Evolutionary conservation across 331 rosid species (phyloP), one percentile per base, ranked within the genome.

Genomic region (Arachis monticola): DNA sequence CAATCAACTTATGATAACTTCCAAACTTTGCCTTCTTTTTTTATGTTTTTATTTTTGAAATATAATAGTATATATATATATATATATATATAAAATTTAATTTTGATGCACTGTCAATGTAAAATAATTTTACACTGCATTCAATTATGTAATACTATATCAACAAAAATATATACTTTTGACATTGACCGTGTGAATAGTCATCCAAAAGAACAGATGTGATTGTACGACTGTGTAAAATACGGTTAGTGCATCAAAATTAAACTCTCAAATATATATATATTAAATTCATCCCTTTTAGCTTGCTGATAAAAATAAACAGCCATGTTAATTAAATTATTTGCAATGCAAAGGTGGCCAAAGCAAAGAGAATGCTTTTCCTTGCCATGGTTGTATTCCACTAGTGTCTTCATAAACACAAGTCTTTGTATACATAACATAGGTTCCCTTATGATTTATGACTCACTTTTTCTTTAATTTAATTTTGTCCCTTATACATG

Each of bases 311-410:
- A 52, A 14, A 59, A 50, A 0, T 13, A 75, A 63, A 64, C 60
- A 67, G 40, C 0, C 50, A 64, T 27, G 30, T 76, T 64, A 55
- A 4, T 55, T 14, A n/a, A 55, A 8, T 14, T 5, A 75, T 79
- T 42, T 74, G 64, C 46, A 75, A 76, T 22, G 67, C 83, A 78
- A 75, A 57, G 76, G n/a, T 67, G 44, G 64, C 48, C 72, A 80
- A 81, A 81, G 79, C 35, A 77, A n/a, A 77, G 68, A 48, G 71
- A 72, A 41, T 2, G 22, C 27, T 75, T 80, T 77, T 82, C 67
- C 76, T 79, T 77, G 74, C 67, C 47, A 5, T 4, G 8, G 31
- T 76, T 75, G 85, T 72, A 38, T 77, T 80, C 82, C 80, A 83
- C 60, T 61, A 62, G 31, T 72, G 14, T 48, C 69, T 52, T 13